Evolutionary conservation across 306 rosid species (phyloP).

Genomic region (Corylus americana): DNA sequence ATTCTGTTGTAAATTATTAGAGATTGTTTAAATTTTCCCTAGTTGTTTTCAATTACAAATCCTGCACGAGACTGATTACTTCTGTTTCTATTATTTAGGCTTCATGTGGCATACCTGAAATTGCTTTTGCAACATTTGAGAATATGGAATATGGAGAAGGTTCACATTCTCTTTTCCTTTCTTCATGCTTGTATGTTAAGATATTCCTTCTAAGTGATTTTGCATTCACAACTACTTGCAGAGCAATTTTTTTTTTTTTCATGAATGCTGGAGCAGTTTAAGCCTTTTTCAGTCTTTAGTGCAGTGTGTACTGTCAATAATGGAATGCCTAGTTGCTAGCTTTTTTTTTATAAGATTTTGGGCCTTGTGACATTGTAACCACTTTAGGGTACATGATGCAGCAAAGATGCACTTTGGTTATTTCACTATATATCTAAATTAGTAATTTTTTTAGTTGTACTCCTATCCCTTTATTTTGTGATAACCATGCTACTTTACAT

Average conservation of each 20-base stretch:
- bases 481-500: too few species aligned
- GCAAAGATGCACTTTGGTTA: background rate
- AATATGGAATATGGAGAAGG: constrained; percentile 99
- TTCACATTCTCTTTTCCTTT: constrained; percentile 34
- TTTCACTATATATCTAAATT: background rate
- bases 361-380: background rate
- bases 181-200: constrained; percentile 16
- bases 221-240: background rate
- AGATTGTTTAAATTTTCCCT: constrained; percentile 26
- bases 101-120: constrained; percentile 93
- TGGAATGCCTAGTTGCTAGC: background rate
- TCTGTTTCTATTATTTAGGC: constrained; percentile 57
- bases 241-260: background rate
- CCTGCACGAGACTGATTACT: constrained; percentile 32
- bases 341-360: background rate
- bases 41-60: constrained; percentile 23
- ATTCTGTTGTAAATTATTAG: background rate
- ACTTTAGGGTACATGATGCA: background rate
- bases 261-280: constrained; percentile 4
- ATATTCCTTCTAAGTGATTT: background rate
- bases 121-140: constrained; percentile 90
- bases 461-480: too few species aligned
- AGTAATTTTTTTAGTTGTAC: background rate
- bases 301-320: background rate
- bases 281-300: background rate